Evolutionary conservation across 768 basidiomycete species (phyloP).

Genomic region (Pulveroboletus sp.): DNA sequence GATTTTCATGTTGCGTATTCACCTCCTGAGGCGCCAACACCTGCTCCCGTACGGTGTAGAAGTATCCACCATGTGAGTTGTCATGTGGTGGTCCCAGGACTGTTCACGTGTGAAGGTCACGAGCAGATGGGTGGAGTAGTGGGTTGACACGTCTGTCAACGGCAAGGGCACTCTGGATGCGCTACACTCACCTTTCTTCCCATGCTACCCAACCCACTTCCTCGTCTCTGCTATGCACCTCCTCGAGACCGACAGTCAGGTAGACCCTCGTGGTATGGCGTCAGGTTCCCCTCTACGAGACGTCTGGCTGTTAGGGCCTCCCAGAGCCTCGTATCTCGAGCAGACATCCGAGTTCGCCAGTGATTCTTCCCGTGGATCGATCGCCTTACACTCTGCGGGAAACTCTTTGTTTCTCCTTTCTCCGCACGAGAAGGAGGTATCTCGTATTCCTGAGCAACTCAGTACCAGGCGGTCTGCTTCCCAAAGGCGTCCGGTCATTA

Average conservation of each 20-base stretch:
- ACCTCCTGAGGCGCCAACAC: not conserved
- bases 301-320: slow-evolving; percentile 8
- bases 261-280: slow-evolving; percentile 8
- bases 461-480: not conserved
- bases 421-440: slow-evolving; percentile 13
- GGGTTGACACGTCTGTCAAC: not conserved
- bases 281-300: slow-evolving; percentile 11
- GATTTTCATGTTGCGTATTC: not conserved
- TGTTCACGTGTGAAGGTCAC: slow-evolving; percentile 8
- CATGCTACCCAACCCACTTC: not conserved
- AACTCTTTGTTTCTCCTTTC: slow-evolving; percentile 25
- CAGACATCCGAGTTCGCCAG: slow-evolving; percentile 15
- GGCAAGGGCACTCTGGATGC: not conserved
- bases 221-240: slow-evolving; percentile 3
- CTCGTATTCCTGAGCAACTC: not conserved
- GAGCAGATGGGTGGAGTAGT: not conserved
- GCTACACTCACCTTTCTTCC: not conserved
- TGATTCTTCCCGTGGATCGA: slow-evolving; percentile 21
- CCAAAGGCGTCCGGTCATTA: slow-evolving; percentile 17
- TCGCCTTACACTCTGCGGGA: slow-evolving; percentile 14
- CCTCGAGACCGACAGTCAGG: slow-evolving; percentile 19
- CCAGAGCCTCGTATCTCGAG: slow-evolving; percentile 26
- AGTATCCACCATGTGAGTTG: not conserved
- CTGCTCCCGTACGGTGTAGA: not conserved
- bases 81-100: not conserved